phyloP scores from a whole-genome alignment of 805 yeast species.

The Kodamaea jinghongensis region DNA sequence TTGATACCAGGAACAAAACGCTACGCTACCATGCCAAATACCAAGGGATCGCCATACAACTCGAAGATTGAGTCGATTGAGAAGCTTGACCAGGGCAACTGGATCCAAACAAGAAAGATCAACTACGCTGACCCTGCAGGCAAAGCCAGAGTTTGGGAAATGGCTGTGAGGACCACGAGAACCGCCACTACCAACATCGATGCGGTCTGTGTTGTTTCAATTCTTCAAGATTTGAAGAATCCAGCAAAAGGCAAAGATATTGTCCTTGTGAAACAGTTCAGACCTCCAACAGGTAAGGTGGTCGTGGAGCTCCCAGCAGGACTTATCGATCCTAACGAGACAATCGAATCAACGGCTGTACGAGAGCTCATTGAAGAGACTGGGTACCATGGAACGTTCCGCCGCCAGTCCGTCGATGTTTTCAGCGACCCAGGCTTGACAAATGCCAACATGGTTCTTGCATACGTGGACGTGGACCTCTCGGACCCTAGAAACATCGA shows the following conservation, averaged over 20 bases:
- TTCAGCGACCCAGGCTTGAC: constrained; percentile 84
- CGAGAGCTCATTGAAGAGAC: constrained; percentile 92
- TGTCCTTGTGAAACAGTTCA: constrained; percentile 81
- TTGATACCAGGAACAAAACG: no score
- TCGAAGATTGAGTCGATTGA: constrained; percentile 32
- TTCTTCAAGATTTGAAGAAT: constrained; percentile 47
- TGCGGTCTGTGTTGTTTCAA: constrained; percentile 88
- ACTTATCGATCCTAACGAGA: constrained; percentile 78
- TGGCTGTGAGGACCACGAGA: constrained; percentile 78
- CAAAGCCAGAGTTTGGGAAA: constrained; percentile 76
- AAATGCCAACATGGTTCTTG: constrained; percentile 80
- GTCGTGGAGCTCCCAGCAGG: constrained; percentile 97
- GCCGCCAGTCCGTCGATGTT: constrained; percentile 30
- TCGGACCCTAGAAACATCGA: constrained; percentile 58
- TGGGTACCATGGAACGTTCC: constrained; percentile 75
- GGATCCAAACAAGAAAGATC: constrained; percentile 58
- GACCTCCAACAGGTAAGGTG: constrained; percentile 89
- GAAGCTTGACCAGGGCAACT: constrained; percentile 37
- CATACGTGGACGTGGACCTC: constrained; percentile 75
- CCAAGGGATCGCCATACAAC: constrained; percentile 31
- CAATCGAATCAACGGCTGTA: constrained; percentile 73
- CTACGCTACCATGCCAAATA: constrained; percentile 1
- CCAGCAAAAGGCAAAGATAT: constrained; percentile 38
- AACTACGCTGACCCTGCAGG: constrained; percentile 75
- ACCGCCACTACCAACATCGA: constrained; percentile 60